These are phyloP conservation scores for Eutrema yunnanense DNA, from an alignment of 345 rosid species.

Conservation along the genomic window DNA sequence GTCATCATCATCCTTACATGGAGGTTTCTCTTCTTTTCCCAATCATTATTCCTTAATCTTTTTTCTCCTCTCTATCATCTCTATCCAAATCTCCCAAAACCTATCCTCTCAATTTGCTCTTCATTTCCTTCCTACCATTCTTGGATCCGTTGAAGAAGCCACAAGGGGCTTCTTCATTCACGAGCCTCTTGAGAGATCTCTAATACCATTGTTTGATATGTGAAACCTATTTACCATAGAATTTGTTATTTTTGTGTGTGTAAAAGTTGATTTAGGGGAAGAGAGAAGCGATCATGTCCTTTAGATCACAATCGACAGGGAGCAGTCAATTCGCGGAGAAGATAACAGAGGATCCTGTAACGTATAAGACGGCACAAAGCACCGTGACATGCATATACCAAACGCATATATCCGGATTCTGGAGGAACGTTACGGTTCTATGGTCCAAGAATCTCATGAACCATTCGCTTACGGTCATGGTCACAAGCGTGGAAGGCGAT, in stretches of 20 bases:
- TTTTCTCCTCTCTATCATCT: slow-evolving; percentile 8
- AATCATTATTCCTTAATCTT: slow-evolving; percentile 3
- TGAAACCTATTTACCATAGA: neutral
- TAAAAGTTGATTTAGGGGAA: neutral
- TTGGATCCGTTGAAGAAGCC: neutral
- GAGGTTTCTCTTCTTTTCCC: slow-evolving; percentile 18
- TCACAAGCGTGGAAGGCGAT: slow-evolving; percentile 53
- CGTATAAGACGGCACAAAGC: slow-evolving; percentile 55
- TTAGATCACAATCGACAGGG: slow-evolving; percentile 14
- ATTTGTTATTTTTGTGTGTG: neutral
- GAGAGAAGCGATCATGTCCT: slow-evolving; percentile 27
- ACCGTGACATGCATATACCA: slow-evolving; percentile 67
- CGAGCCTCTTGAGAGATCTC: neutral
- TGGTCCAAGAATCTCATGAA: slow-evolving; percentile 81
- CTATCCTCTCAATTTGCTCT: slow-evolving; percentile 8
- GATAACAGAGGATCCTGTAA: slow-evolving; percentile 50
- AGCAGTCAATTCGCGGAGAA: slow-evolving; percentile 39
- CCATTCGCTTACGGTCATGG: slow-evolving; percentile 52
- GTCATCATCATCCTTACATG: slow-evolving; percentile 28
- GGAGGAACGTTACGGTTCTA: slow-evolving; percentile 55
- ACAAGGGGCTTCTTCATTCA: neutral
- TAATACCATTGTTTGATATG: slow-evolving; percentile 10
- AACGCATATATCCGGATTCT: slow-evolving; percentile 48
- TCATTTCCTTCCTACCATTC: neutral
- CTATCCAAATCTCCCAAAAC: neutral